Percentiles rank a stretch among this genome's conserved stretches.
These are phyloP conservation scores for Trichoderma breve DNA, from an alignment of 2,329 filamentous ascomycete genomes.

Conservation along the genomic window DNA sequence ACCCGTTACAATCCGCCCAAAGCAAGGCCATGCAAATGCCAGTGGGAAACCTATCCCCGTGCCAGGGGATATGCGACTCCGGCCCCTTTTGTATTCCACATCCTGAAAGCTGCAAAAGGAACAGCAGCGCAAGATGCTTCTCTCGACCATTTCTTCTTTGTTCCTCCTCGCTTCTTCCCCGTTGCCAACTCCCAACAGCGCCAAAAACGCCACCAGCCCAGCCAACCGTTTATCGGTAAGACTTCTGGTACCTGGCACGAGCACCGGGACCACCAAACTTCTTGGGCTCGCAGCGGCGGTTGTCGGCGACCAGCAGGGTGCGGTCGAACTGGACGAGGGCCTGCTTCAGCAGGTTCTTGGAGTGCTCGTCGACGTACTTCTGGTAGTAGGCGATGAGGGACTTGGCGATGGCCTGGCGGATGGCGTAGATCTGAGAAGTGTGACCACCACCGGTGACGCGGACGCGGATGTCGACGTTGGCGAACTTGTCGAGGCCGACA, in stretches of 20 bases:
- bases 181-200: background rate
- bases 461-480: constrained; percentile 94
- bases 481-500: constrained; percentile 96
- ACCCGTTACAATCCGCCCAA: constrained; percentile 49
- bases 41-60: constrained; percentile 42
- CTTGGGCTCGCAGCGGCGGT: constrained; percentile 99
- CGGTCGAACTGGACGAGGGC: constrained; percentile 93
- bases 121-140: constrained; percentile 5
- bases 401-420: constrained; percentile 99
- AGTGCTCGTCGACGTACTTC: constrained; percentile 99
- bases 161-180: background rate
- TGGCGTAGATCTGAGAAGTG: constrained; percentile 95
- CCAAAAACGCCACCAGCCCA: background rate
- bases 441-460: constrained; percentile 96
- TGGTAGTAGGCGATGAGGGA: constrained; percentile 80
- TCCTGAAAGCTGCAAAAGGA: constrained; percentile 5
- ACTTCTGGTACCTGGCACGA: constrained; percentile 97
- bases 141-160: constrained; percentile 4
- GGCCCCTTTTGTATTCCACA: constrained; percentile 30
- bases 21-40: constrained; percentile 54
- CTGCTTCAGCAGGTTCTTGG: constrained; percentile 99
- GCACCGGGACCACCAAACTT: constrained; percentile 94
- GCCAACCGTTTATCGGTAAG: constrained; percentile 76
- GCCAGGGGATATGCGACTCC: constrained; percentile 41
- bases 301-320: constrained; percentile 97